Evolutionary conservation across 371 early-diverging fungal genomes (phyloP).

Genomic region (Mortierella sp.): DNA sequence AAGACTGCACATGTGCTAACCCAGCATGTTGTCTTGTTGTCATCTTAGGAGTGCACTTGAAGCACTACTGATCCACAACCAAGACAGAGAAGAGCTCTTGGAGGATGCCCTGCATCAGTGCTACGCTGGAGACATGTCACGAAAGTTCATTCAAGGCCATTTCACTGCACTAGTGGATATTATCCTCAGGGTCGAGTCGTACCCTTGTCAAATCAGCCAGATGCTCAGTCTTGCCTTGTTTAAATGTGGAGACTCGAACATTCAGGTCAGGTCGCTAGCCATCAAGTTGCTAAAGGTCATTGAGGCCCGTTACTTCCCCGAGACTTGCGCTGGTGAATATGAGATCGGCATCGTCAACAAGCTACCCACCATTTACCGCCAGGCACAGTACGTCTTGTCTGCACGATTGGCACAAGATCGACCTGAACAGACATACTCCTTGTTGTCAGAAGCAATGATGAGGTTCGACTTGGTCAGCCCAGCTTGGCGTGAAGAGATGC

Average conservation of each 20-base stretch:
- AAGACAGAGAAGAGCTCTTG: conserved; percentile 69
- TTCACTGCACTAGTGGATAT: conserved; percentile 81
- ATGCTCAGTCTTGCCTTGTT: conserved; percentile 83
- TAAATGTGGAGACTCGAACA: conserved; percentile 82
- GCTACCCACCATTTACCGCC: conserved; percentile 84
- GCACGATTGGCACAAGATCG: conserved; percentile 73
- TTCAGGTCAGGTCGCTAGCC: conserved; percentile 80
- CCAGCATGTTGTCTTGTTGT: no score
- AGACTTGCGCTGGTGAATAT: conserved; percentile 71
- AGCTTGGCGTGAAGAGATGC: conserved; percentile 72
- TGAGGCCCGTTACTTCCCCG: conserved; percentile 74
- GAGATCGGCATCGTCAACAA: conserved; percentile 82
- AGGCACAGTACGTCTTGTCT: conserved; percentile 77
- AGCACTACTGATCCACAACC: conserved; percentile 77
- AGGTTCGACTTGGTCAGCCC: conserved; percentile 77
- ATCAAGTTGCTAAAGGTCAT: conserved; percentile 78
- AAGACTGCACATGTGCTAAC: no score
- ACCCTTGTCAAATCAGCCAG: conserved; percentile 70
- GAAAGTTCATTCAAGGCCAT: conserved; percentile 75
- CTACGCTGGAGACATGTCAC: conserved; percentile 74
- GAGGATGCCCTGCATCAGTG: conserved; percentile 77
- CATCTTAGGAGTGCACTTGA: conserved; percentile 64
- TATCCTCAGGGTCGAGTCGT: conserved; percentile 64
- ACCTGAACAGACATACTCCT: conserved; percentile 74
- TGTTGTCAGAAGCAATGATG: conserved; percentile 83